A percentile compares a stretch with the other conserved stretches of the same genome.
Conservation (phyloP, 306 rosid species). For the Albizia julibrissin region DNA sequence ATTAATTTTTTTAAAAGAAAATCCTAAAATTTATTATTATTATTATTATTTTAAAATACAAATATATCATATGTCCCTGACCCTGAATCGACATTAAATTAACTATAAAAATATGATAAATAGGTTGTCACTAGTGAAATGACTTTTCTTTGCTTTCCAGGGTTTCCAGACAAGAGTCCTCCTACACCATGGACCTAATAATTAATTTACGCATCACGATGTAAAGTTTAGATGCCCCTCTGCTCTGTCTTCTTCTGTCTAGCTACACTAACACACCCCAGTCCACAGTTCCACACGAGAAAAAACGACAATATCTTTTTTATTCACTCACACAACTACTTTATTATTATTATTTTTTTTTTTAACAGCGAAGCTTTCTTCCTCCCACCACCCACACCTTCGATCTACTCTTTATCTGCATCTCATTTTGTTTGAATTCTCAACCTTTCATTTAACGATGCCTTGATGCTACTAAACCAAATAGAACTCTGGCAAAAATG, state of each 20-base stretch:
- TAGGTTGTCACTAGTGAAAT: not conserved
- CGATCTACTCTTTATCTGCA: not conserved
- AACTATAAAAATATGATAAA: not conserved
- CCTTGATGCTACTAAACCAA: not conserved
- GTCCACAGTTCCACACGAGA: not conserved
- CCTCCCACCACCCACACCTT: no score
- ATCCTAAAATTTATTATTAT: not conserved
- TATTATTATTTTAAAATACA: not conserved
- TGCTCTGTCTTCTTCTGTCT: not conserved
- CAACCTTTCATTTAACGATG: not conserved
- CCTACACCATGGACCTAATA: not conserved
- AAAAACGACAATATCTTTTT: not conserved
- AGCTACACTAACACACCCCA: no score
- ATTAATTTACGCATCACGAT: conserved; percentile 5
- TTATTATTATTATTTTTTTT: no score
- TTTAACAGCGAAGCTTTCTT: no score
- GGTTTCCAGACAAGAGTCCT: conserved; percentile 1
- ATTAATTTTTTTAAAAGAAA: not conserved
- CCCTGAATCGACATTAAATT: not conserved
- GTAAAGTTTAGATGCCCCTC: not conserved
- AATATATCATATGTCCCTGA: not conserved
- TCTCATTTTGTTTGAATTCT: not conserved
- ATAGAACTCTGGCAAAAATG: not conserved
- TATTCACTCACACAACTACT: no score
- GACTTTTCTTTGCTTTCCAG: not conserved